Conservation (phyloP, 768 basidiomycete species). For the Nidularia pulvinata region DNA sequence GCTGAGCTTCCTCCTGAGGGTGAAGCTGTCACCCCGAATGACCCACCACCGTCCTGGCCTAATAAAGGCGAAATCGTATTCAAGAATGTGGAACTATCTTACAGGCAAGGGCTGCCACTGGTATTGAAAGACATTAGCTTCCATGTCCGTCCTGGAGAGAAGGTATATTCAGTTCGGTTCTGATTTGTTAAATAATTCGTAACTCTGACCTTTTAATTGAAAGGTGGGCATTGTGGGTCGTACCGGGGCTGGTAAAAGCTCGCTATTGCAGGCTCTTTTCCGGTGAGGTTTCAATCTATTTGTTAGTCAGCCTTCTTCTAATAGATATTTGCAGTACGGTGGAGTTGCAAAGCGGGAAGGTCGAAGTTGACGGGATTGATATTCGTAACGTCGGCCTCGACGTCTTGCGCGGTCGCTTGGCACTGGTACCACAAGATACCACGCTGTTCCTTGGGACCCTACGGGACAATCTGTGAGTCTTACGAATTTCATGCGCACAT, state of each 20-base stretch:
- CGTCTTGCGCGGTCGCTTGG: conserved; percentile 48
- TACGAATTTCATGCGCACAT: conserved; percentile 10
- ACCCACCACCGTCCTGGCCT: conserved; percentile 51
- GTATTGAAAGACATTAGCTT: conserved; percentile 65
- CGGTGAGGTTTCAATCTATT: conserved; percentile 26
- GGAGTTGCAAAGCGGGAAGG: conserved; percentile 54
- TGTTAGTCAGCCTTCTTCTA: not conserved
- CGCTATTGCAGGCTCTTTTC: conserved; percentile 56
- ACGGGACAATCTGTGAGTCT: conserved; percentile 39
- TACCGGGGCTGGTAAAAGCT: conserved; percentile 44
- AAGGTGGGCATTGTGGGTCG: conserved; percentile 11
- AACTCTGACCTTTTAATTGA: not conserved
- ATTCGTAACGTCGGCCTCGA: conserved; percentile 55
- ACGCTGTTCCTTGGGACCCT: conserved; percentile 52
- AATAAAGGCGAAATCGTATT: conserved; percentile 53
- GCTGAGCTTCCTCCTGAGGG: conserved; percentile 61
- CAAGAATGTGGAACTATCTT: conserved; percentile 51
- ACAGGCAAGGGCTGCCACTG: conserved; percentile 62
- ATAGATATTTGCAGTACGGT: conserved; percentile 42
- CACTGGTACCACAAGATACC: conserved; percentile 70
- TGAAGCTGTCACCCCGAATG: conserved; percentile 32
- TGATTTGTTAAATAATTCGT: no score
- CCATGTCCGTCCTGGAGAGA: conserved; percentile 58
- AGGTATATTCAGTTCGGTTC: conserved; percentile 32
- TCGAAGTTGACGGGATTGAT: conserved; percentile 58